Conservation (phyloP, 139 green algal species). For the Chloropicon primus region DNA sequence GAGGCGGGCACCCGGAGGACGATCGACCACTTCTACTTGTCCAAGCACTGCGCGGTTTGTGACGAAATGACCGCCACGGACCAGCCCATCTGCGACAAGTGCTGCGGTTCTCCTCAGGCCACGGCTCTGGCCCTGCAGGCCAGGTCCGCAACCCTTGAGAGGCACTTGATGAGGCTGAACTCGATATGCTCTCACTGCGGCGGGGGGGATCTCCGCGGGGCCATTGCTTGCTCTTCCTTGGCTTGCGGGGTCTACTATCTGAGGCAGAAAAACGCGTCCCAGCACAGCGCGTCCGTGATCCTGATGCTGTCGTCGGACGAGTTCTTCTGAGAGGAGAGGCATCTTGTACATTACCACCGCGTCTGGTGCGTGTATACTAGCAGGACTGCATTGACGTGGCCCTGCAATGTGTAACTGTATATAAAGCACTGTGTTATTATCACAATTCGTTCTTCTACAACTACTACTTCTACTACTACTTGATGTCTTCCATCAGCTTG, state of each 20-base stretch:
- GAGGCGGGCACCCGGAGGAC: slow-evolving; percentile 17
- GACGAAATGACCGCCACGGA: neutral
- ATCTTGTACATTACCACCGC: no score
- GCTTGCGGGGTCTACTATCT: neutral
- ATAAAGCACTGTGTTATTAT: no score
- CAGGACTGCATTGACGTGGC: no score
- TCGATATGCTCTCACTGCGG: neutral
- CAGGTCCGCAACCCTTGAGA: neutral
- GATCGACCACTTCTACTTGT: slow-evolving; percentile 87
- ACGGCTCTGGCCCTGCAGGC: neutral
- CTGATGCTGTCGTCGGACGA: neutral
- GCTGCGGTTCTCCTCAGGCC: neutral
- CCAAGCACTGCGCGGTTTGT: slow-evolving; percentile 59
- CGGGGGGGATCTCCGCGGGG: neutral
- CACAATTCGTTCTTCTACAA: no score
- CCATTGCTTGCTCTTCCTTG: neutral
- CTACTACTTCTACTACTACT: no score
- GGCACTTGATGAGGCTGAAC: neutral
- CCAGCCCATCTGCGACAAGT: neutral
- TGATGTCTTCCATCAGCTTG: neutral
- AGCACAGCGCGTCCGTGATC: neutral
- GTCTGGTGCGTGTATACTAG: no score
- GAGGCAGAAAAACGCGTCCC: neutral
- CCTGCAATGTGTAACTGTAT: no score
- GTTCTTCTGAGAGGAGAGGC: no score